A percentile compares a stretch with the other conserved stretches of the same genome.
These are phyloP conservation scores for Colletotrichum brevisporum DNA, from an alignment of 2,329 filamentous ascomycete species.

Conservation along the genomic window DNA sequence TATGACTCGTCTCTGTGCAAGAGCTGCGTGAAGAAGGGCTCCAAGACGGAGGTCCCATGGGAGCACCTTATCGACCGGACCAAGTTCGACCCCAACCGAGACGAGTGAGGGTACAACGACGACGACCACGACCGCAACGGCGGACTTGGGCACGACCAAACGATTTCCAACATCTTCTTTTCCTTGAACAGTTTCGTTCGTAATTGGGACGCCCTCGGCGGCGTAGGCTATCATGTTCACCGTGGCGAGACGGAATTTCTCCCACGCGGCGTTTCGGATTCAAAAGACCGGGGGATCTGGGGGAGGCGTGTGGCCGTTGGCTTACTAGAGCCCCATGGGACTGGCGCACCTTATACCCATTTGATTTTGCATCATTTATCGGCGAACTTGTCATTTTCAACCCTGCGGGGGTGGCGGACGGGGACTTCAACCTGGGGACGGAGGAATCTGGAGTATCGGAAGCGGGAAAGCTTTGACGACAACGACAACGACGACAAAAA, in stretches of 20 bases:
- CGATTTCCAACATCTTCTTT: too few species aligned
- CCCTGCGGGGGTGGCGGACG: neutral
- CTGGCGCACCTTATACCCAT: slow-evolving; percentile 35
- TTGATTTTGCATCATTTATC: slow-evolving; percentile 24
- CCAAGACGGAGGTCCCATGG: slow-evolving; percentile 29
- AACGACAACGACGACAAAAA: slow-evolving; percentile 10
- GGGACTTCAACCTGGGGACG: neutral
- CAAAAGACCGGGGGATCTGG: slow-evolving; percentile 2
- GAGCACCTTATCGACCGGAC: slow-evolving; percentile 37
- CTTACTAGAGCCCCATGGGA: slow-evolving; percentile 31
- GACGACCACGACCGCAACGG: neutral
- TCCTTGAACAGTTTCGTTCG: too few species aligned
- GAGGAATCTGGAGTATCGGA: slow-evolving; percentile 19
- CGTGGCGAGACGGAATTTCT: slow-evolving; percentile 8
- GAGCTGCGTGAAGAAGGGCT: slow-evolving; percentile 29
- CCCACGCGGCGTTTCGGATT: slow-evolving; percentile 17
- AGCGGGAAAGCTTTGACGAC: neutral
- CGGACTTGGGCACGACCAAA: too few species aligned
- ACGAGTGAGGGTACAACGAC: slow-evolving; percentile 11
- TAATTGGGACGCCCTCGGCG: too few species aligned
- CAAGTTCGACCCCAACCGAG: slow-evolving; percentile 33
- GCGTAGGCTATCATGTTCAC: neutral
- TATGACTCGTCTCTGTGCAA: slow-evolving; percentile 35
- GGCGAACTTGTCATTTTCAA: neutral
- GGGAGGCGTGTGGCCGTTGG: neutral